Evolutionary conservation across 805 yeast species (phyloP).

Genomic region (Tetrapisispora taiwanensis): DNA sequence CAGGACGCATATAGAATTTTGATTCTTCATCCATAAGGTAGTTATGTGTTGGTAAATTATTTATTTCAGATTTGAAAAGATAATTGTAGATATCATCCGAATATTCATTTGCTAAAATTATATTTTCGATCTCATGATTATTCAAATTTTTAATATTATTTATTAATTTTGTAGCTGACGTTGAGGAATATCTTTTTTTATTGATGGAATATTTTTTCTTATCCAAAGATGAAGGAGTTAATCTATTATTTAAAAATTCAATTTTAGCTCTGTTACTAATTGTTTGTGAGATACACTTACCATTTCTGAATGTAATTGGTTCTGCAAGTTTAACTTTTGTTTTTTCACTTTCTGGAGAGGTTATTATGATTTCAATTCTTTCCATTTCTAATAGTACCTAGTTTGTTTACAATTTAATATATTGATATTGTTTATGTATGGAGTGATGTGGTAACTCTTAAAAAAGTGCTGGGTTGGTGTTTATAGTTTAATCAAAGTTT

Average conservation of each 20-base stretch:
- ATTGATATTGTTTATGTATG: too few species aligned
- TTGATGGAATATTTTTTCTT: background rate
- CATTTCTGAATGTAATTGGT: background rate
- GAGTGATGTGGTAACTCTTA: too few species aligned
- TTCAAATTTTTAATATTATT: too few species aligned
- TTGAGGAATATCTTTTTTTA: background rate
- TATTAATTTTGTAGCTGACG: too few species aligned
- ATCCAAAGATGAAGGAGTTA: background rate
- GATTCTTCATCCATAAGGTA: conserved; percentile 41
- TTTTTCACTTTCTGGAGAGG: conserved; percentile 2
- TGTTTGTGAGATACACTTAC: background rate
- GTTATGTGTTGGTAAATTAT: conserved; percentile 61
- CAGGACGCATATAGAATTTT: conserved; percentile 64
- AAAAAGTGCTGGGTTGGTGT: too few species aligned
- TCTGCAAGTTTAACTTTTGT: background rate
- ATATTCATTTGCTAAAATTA: conserved; percentile 81
- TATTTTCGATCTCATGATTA: background rate
- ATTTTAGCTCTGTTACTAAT: background rate
- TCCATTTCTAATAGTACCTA: background rate
- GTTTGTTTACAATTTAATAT: too few species aligned
- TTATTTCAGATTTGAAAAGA: conserved; percentile 54
- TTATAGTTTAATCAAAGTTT: too few species aligned
- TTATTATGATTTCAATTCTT: background rate
- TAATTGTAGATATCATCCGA: conserved; percentile 75
- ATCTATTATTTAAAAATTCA: background rate